Base-by-base conservation (phyloP, 371 early-diverging fungal species). In the Apophysomyces sp. region DNA sequence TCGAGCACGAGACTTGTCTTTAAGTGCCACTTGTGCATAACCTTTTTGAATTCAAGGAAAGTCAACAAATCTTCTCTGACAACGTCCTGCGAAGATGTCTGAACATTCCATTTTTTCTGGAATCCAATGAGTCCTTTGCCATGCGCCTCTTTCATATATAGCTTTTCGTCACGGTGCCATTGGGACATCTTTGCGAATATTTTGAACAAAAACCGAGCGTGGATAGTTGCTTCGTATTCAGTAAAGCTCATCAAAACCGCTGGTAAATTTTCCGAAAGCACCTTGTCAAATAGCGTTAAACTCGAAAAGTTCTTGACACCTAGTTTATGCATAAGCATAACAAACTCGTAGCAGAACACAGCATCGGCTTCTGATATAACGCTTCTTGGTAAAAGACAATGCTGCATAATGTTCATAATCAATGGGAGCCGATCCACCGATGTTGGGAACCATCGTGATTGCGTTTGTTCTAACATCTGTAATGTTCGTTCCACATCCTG, bases 361-460 rank as follows among this genome's bases (percentile, higher is more conserved):
- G 97, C 95, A 70, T 97, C 96, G 0, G 84, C 71, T 15, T 86
- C 86, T 1, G 94, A 94, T 7, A 88, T 75, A 34, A 87, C 62
- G 39, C 86, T 81, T n/a, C 97, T 82, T 11, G 93, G 94, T 27
- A 85, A 74, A 12, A 97, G 58, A 65, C 95, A 95, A 71, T 89
- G 81, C 63, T 95, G 92, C 30, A 94, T 75, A 12, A 94, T 73
- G 11, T 77, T 78, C 8, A 75, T 71, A 9, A 82, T 78, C 11
- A 84, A 65, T 5, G 71, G 73, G 31, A 74, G 69, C 3, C 89
- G 83, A 59, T 88, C 78, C 40, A 74, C 78, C 1, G 72, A 71
- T 32, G 69, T 75, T 5, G 81, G 71, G 70, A 94, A 92, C 94
- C 94, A 94, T 13, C 85, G 76, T 24, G 71, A 57, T 62, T 89